Percentiles rank a stretch among this genome's conserved stretches.
These are phyloP conservation scores for Jamesozyma jinghongensis DNA, from an alignment of 805 yeast species.

Conservation along the genomic window DNA sequence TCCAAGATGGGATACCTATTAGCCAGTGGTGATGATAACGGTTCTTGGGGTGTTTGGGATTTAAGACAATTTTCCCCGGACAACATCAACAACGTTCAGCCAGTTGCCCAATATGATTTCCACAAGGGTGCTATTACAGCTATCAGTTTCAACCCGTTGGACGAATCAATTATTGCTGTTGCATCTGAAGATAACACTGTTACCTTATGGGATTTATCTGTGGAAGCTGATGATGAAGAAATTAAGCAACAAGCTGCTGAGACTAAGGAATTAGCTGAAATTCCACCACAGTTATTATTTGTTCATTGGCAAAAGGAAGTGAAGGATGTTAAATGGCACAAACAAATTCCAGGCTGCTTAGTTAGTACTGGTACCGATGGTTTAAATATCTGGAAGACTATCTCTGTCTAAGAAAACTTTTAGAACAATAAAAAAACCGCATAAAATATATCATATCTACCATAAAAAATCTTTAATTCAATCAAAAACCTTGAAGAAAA, in stretches of 20 bases:
- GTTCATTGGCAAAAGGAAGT: slow-evolving; percentile 98
- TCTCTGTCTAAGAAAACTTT: slow-evolving; percentile 53
- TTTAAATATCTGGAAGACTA: slow-evolving; percentile 90
- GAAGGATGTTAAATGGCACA: slow-evolving; percentile 97
- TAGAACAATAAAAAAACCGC: no score
- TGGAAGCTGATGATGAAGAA: slow-evolving; percentile 98
- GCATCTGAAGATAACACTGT: slow-evolving; percentile 96
- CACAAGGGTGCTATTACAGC: slow-evolving; percentile 91
- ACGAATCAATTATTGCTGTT: slow-evolving; percentile 92
- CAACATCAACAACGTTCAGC: slow-evolving; percentile 38
- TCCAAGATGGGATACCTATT: slow-evolving; percentile 73
- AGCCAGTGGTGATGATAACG: slow-evolving; percentile 96
- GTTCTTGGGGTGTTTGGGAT: slow-evolving; percentile 98
- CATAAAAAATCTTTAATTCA: slow-evolving; percentile 24
- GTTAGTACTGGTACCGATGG: slow-evolving; percentile 96
- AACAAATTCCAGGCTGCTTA: slow-evolving; percentile 91
- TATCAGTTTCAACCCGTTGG: slow-evolving; percentile 88
- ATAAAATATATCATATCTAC: slow-evolving; percentile 75
- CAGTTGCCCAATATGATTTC: slow-evolving; percentile 93
- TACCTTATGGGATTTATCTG: slow-evolving; percentile 95
- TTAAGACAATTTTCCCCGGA: slow-evolving; percentile 68
- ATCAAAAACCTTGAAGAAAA: no score
- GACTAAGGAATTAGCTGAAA: slow-evolving; percentile 69
- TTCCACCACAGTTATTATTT: slow-evolving; percentile 91
- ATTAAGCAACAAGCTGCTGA: slow-evolving; percentile 76